A percentile compares a stretch with the other conserved stretches of the same genome.
Evolutionary conservation across 2,329 filamentous ascomycete species (phyloP).

Genomic region (Chaetomium globosum): DNA sequence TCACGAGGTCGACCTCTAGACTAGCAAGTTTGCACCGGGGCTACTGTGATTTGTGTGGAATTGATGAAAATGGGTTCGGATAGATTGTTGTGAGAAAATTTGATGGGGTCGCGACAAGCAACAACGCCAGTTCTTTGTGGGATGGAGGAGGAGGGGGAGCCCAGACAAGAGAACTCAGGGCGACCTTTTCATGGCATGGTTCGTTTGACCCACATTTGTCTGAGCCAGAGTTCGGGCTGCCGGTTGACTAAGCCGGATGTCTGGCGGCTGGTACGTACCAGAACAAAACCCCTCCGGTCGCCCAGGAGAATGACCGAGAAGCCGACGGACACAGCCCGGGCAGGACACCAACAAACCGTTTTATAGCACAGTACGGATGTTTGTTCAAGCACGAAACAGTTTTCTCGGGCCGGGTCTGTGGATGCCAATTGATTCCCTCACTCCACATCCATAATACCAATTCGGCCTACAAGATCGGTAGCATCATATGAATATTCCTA

Average conservation of each 20-base stretch:
- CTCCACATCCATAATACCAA: neutral
- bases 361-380: neutral
- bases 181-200: conserved; percentile 5
- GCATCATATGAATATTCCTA: neutral
- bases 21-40: conserved; percentile 24
- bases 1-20: conserved; percentile 13
- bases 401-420: neutral
- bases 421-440: neutral
- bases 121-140: conserved; percentile 13
- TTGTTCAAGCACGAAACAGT: neutral
- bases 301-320: conserved; percentile 1
- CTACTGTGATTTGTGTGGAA: conserved; percentile 33
- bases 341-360: neutral
- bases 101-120: conserved; percentile 17
- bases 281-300: neutral
- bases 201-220: conserved; percentile 8
- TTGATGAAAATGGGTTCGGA: conserved; percentile 29
- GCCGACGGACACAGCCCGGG: neutral
- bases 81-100: conserved; percentile 28
- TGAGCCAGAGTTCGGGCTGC: neutral
- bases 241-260: conserved; percentile 9
- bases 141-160: conserved; percentile 21
- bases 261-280: neutral
- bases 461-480: neutral
- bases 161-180: too few relatives aligned